A percentile compares a stretch with the other conserved stretches of the same genome.
Conservation (phyloP, 371 early-diverging fungal genomes). For the Mucor racemosus region DNA sequence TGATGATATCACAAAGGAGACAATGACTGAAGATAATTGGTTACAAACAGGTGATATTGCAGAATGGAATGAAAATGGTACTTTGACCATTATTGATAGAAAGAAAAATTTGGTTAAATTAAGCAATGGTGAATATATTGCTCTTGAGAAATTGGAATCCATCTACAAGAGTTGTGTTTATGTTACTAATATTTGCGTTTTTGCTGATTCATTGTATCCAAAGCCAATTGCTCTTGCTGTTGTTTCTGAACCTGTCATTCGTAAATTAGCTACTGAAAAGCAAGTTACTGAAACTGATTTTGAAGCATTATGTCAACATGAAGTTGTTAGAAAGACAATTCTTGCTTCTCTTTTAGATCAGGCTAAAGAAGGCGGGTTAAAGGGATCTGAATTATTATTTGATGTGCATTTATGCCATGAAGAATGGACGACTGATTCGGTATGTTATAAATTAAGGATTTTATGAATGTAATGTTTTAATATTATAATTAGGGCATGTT, state of each 20-base stretch:
- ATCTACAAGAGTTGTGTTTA: constrained; percentile 79
- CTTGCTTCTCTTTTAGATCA: constrained; percentile 48
- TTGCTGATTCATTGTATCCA: constrained; percentile 74
- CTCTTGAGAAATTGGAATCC: constrained; percentile 96
- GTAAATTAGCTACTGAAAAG: constrained; percentile 14
- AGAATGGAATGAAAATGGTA: constrained; percentile 70
- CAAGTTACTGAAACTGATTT: constrained; percentile 37
- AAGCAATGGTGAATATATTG: constrained; percentile 90
- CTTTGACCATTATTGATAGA: constrained; percentile 77
- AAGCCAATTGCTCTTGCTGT: constrained; percentile 77
- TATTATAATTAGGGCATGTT: constrained; percentile 58
- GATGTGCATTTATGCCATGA: constrained; percentile 67
- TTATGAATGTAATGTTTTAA: neutral
- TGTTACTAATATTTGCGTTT: constrained; percentile 86
- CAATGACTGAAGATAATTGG: constrained; percentile 85
- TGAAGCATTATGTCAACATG: constrained; percentile 51
- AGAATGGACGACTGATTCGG: constrained; percentile 87
- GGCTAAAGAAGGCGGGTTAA: constrained; percentile 62
- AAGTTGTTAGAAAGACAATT: constrained; percentile 47
- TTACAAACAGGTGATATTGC: constrained; percentile 93
- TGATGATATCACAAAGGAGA: constrained; percentile 69
- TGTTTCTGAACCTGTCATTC: constrained; percentile 51
- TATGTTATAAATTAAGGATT: constrained; percentile 12
- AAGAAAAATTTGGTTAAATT: constrained; percentile 86
- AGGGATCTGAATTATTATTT: constrained; percentile 69